A percentile compares a stretch with the other conserved stretches of the same genome.
These are phyloP conservation scores for Atractiella rhizophila DNA, from an alignment of 768 basidiomycete species.

Conservation along the genomic window DNA sequence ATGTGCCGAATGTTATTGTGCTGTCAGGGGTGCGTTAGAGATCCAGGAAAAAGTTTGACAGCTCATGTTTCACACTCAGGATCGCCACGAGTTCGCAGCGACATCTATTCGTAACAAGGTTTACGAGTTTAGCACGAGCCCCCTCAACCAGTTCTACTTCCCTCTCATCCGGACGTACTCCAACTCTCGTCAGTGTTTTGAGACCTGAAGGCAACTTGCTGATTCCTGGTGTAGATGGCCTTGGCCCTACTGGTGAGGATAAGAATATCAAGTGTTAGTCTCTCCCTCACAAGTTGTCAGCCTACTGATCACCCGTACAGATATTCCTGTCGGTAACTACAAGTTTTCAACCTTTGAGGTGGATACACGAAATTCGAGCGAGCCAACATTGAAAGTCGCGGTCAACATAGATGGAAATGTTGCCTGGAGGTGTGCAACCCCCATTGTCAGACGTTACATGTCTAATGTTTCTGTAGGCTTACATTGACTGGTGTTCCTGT, in stretches of 20 bases:
- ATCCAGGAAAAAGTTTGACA: background rate
- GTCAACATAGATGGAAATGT: slow-evolving; percentile 33
- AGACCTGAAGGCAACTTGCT: slow-evolving; percentile 18
- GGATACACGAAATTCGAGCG: slow-evolving; percentile 32
- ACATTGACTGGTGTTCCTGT: too few relatives aligned
- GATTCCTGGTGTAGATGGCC: slow-evolving; percentile 15
- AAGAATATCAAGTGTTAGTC: slow-evolving; percentile 13
- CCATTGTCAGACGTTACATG: too few relatives aligned
- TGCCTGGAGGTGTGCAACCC: slow-evolving; percentile 11
- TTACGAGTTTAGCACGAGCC: slow-evolving; percentile 42
- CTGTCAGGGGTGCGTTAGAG: too few relatives aligned
- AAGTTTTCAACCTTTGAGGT: slow-evolving; percentile 51
- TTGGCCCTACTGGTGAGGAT: slow-evolving; percentile 16
- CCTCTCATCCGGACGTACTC: slow-evolving; percentile 25
- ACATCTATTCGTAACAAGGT: slow-evolving; percentile 23
- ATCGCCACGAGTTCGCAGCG: slow-evolving; percentile 55
- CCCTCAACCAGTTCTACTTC: slow-evolving; percentile 30
- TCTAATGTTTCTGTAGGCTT: too few relatives aligned
- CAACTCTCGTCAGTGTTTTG: background rate
- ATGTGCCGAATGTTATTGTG: slow-evolving; percentile 33
- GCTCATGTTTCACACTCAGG: slow-evolving; percentile 28
- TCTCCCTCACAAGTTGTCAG: background rate
- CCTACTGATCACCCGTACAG: slow-evolving; percentile 29
- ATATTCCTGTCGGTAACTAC: slow-evolving; percentile 38
- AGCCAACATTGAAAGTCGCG: slow-evolving; percentile 34